A percentile compares a stretch with the other conserved stretches of the same genome.
Evolutionary conservation across 1,284 basidiomycete species (phyloP).

Genomic region (Peniophora sp.): DNA sequence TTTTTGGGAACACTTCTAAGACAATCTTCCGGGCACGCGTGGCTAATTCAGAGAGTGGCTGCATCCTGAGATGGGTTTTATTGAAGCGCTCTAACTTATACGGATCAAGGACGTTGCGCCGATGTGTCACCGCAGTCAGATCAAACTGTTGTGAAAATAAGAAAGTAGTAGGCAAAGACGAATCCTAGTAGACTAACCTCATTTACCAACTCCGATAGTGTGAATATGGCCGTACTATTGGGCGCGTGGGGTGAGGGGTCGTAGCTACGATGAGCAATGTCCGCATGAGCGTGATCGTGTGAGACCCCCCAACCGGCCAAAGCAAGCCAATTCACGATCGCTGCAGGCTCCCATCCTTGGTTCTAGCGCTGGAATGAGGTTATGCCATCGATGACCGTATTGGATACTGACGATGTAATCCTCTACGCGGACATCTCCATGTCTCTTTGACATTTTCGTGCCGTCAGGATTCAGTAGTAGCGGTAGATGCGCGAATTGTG

Average conservation of each 20-base stretch:
- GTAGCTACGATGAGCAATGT: constrained; percentile 11
- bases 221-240: constrained; percentile 60
- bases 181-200: constrained; percentile 32
- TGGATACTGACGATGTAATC: constrained; percentile 67
- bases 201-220: constrained; percentile 54
- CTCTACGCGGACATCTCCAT: constrained; percentile 81
- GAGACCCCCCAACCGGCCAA: constrained; percentile 85
- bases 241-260: constrained; percentile 31
- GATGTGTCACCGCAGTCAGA: constrained; percentile 62
- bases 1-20: constrained; percentile 37
- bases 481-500: constrained; percentile 87
- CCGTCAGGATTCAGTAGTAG: constrained; percentile 88
- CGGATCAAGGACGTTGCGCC: constrained; percentile 66
- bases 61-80: constrained; percentile 54
- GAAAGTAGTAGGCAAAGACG: background rate
- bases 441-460: constrained; percentile 90
- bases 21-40: constrained; percentile 38
- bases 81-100: constrained; percentile 72
- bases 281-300: constrained; percentile 20
- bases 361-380: no score
- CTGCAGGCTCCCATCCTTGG: constrained; percentile 84
- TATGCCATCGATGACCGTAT: background rate
- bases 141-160: constrained; percentile 46
- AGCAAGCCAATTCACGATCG: constrained; percentile 89
- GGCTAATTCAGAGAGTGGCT: constrained; percentile 33